phyloP scores from a whole-genome alignment of 192 early-diverging fungal species.

The Coemansia sp. region DNA sequence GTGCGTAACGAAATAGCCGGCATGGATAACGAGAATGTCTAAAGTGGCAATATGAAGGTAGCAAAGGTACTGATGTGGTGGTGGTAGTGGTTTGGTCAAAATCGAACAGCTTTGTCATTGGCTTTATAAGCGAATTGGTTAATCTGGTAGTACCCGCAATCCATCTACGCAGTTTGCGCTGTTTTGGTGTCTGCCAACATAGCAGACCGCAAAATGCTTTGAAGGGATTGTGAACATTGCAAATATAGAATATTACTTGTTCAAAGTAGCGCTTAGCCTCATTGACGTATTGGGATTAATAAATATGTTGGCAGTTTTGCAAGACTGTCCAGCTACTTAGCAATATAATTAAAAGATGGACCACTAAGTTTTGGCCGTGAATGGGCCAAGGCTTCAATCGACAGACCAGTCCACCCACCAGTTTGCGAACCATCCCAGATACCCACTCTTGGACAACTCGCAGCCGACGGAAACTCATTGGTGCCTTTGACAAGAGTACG shows the following conservation, averaged over 20 bases:
- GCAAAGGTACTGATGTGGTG: too few species aligned
- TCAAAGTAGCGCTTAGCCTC: not conserved
- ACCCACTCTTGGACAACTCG: conserved; percentile 42
- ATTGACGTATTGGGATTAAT: not conserved
- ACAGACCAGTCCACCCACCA: conserved; percentile 53
- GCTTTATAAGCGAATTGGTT: not conserved
- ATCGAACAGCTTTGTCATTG: not conserved
- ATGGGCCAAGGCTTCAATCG: conserved; percentile 41
- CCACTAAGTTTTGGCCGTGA: conserved; percentile 36
- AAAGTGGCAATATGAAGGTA: too few species aligned
- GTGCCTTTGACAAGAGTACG: conserved; percentile 11
- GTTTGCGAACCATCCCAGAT: conserved; percentile 53
- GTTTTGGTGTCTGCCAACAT: not conserved
- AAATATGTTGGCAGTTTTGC: not conserved
- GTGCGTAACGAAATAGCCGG: not conserved
- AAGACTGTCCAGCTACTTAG: conserved; percentile 3
- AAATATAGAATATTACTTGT: not conserved
- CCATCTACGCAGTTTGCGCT: not conserved
- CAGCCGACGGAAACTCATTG: conserved; percentile 33
- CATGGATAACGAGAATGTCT: not conserved
- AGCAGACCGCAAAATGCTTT: not conserved
- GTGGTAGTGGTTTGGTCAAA: not conserved
- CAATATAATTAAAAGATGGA: conserved; percentile 35
- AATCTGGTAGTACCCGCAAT: not conserved
- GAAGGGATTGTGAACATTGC: too few species aligned